Percentiles rank a stretch among this genome's conserved stretches.
These are phyloP conservation scores for Chlamydomonas sp. DNA, from an alignment of 139 green algal species.

Conservation along the genomic window DNA sequence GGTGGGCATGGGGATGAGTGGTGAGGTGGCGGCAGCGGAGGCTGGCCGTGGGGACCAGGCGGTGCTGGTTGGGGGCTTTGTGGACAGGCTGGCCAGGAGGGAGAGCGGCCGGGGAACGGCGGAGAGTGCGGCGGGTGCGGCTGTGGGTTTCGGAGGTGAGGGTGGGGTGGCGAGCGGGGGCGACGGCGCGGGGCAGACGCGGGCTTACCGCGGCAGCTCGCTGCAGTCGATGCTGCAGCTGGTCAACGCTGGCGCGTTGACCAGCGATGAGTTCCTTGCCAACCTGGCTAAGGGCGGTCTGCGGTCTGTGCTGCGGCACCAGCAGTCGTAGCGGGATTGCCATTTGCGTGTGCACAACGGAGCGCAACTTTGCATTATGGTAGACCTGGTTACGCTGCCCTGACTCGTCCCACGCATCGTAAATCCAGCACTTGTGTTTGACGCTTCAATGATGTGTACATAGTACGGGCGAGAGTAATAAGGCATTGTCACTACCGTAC, in stretches of 20 bases:
- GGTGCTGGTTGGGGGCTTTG: background rate
- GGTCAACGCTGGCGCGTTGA: background rate
- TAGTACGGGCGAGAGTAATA: too few species aligned
- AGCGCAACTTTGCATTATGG: too few species aligned
- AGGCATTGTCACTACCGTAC: too few species aligned
- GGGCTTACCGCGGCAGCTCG: background rate
- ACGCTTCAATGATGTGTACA: too few species aligned
- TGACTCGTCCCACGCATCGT: too few species aligned
- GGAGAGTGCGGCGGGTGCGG: background rate
- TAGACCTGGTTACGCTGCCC: too few species aligned
- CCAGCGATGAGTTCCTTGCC: background rate
- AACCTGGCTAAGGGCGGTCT: slow-evolving; percentile 7
- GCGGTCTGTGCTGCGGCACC: background rate
- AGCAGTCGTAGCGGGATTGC: too few species aligned
- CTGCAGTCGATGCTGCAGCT: slow-evolving; percentile 13
- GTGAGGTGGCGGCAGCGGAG: background rate
- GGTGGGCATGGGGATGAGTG: background rate
- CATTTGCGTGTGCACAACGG: too few species aligned
- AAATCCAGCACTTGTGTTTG: too few species aligned
- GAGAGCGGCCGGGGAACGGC: background rate
- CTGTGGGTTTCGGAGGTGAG: background rate
- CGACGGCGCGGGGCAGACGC: background rate
- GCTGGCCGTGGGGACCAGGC: background rate
- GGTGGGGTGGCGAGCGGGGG: background rate
- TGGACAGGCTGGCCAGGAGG: background rate